These are phyloP conservation scores for Coemansia guatemalensis DNA, from an alignment of 192 early-diverging fungal genomes.

Conservation along the genomic window DNA sequence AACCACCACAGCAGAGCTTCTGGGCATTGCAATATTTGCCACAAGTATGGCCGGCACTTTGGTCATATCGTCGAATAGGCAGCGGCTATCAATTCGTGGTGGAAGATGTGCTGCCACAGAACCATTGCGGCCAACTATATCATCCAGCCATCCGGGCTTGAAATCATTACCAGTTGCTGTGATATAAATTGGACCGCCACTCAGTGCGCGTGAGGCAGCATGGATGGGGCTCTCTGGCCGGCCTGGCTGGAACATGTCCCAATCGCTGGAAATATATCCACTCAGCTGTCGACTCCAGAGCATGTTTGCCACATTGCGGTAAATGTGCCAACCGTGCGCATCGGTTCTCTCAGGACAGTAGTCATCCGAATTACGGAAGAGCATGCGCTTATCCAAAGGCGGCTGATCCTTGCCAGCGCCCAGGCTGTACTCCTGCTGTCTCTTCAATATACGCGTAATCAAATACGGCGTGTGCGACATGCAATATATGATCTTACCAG, in stretches of 20 bases:
- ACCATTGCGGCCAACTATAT: conserved; percentile 1
- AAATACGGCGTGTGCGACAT: conserved; percentile 57
- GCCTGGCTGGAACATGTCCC: conserved; percentile 63
- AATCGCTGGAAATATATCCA: conserved; percentile 38
- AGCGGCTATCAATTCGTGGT: conserved; percentile 15
- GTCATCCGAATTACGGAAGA: conserved; percentile 58
- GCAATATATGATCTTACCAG: conserved; percentile 53
- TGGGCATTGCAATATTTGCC: conserved; percentile 6
- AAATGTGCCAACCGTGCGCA: conserved; percentile 60
- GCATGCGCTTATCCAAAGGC: background rate
- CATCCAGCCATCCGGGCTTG: background rate
- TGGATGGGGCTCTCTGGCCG: conserved; percentile 51
- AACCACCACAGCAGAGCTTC: conserved; percentile 6
- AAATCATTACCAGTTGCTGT: conserved; percentile 40
- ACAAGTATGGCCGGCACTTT: conserved; percentile 12
- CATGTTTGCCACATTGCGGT: conserved; percentile 56
- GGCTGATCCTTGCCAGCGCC: background rate
- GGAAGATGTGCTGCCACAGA: background rate
- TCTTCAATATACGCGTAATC: conserved; percentile 31
- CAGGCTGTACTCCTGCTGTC: background rate
- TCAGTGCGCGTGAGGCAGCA: conserved; percentile 51
- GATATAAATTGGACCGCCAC: conserved; percentile 60
- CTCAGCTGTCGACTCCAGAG: conserved; percentile 46
- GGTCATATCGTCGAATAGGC: conserved; percentile 38
- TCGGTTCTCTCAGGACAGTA: conserved; percentile 51